These are phyloP conservation scores for Nymphaea thermarum DNA, from an alignment of 164 flowering plant species.

Conservation along the genomic window DNA sequence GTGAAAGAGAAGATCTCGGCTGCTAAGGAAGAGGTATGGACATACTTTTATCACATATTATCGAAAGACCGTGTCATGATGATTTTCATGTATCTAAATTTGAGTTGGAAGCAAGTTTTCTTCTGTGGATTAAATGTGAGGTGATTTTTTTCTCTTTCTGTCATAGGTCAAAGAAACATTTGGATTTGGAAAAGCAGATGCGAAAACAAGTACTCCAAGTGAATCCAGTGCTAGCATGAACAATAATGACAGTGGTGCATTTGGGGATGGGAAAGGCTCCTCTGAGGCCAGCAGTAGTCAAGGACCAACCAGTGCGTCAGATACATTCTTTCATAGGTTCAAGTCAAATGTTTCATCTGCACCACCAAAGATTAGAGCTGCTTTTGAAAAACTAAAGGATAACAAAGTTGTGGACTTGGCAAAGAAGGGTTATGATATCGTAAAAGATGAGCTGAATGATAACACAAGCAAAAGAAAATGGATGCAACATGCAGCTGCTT, in stretches of 20 bases:
- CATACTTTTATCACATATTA: neutral
- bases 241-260: conserved; percentile 21
- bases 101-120: neutral
- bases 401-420: conserved; percentile 62
- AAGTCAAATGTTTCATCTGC: conserved; percentile 44
- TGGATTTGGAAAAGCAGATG: conserved; percentile 50
- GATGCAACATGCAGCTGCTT: conserved; percentile 33
- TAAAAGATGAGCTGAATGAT: conserved; percentile 80
- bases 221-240: conserved; percentile 19
- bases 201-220: conserved; percentile 20
- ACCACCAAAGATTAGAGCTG: conserved; percentile 39
- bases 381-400: conserved; percentile 64
- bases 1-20: conserved; percentile 78
- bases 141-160: neutral
- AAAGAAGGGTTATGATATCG: conserved; percentile 70
- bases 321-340: conserved; percentile 45
- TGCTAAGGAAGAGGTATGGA: conserved; percentile 63
- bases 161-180: conserved; percentile 67
- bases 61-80: neutral
- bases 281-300: conserved; percentile 28
- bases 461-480: conserved; percentile 50
- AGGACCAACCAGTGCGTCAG: conserved; percentile 6
- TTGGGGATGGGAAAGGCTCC: conserved; percentile 27
- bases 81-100: neutral
- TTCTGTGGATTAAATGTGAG: conserved; percentile 1